Evolutionary conservation across 805 yeast species (phyloP).

Genomic region (Pichia kluyveri): DNA sequence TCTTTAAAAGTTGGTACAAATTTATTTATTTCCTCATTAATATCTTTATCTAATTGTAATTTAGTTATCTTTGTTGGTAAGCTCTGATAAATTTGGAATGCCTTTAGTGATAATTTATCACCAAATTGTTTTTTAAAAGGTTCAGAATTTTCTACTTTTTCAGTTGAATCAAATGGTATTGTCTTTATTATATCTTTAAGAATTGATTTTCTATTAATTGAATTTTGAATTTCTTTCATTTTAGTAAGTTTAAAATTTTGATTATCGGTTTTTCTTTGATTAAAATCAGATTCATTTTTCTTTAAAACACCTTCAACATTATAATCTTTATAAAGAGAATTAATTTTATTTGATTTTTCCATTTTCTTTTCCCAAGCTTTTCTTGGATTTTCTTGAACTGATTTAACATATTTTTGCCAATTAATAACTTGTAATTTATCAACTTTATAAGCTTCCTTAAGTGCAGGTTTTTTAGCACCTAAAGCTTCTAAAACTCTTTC

Average conservation of each 20-base stretch:
- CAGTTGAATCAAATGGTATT: slow-evolving; percentile 9
- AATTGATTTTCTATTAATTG: slow-evolving; percentile 38
- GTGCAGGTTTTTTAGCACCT: slow-evolving; percentile 77
- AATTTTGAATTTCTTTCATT: slow-evolving; percentile 23
- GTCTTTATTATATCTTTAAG: slow-evolving; percentile 34
- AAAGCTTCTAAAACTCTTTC: slow-evolving; percentile 76
- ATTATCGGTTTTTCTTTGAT: slow-evolving; percentile 24
- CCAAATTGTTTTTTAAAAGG: slow-evolving; percentile 32
- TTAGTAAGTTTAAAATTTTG: slow-evolving; percentile 26
- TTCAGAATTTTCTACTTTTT: slow-evolving; percentile 16
- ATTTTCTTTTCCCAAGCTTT: slow-evolving; percentile 43
- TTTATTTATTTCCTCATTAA: slow-evolving; percentile 41
- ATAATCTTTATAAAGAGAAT: slow-evolving; percentile 19
- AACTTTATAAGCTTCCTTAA: slow-evolving; percentile 54
- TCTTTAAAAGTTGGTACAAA: slow-evolving; percentile 26
- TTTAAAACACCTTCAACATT: slow-evolving; percentile 13
- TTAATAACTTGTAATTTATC: slow-evolving; percentile 64
- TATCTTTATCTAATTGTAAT: slow-evolving; percentile 28
- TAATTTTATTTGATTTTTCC: slow-evolving; percentile 34
- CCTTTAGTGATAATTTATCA: slow-evolving; percentile 22
- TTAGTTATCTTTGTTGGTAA: slow-evolving; percentile 19
- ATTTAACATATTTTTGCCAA: slow-evolving; percentile 67
- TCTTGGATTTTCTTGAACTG: slow-evolving; percentile 48
- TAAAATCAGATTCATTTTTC: slow-evolving; percentile 10
- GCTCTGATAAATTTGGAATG: slow-evolving; percentile 28